Evolutionary conservation across 2,329 filamentous ascomycete genomes (phyloP), one percentile per base, ranked within the genome.

Genomic region (Penicillium vulpinum): DNA sequence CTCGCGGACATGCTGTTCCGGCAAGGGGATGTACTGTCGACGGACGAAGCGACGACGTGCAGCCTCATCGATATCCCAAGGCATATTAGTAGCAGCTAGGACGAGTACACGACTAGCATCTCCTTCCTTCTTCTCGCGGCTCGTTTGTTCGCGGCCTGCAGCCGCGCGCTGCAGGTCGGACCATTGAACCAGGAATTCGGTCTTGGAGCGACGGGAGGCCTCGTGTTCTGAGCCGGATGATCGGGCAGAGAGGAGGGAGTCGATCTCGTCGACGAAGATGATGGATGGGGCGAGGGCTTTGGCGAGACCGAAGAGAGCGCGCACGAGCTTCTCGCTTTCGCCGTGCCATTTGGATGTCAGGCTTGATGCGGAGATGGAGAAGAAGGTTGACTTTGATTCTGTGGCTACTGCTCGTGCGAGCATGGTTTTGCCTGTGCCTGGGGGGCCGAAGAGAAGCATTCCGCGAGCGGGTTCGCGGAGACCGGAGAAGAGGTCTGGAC

Each of bases 401-500:
- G 94, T 97, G 1, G 94, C 94, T 0, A 97, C 93, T 9, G 91
- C 92, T 62, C 94, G 85, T 10, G 94, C 94, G 36, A 99, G 80
- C 94, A 99, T 99, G 0, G 94, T 99, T 75, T 99, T 99, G 51
- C 94, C 94, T 0, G 94, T 99, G n/a, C 94, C 94, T 0, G 94
- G 94, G 1, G 94, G 94, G 0, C 94, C 94, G 70, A 99, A 99
- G 1, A 99, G 81, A 1, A 99, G 81, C 91, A 99, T 97, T 6
- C 94, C 94, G 56, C 92, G 83, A 15, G 94, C 93, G 21, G 94
- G 94, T 70, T 99, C 94, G 38, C 94, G 88, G 11, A 99, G 81
- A 0, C 94, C 94, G 84, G 93, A 94, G 77, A 99, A 99, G 2
- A 99, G 78, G 74, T 99, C 94, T 1, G 94, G 94, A 1, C 94